A percentile compares a stretch with the other conserved stretches of the same genome.
Evolutionary conservation across 306 rosid genomes (phyloP).

Genomic region (Quercus parvula): DNA sequence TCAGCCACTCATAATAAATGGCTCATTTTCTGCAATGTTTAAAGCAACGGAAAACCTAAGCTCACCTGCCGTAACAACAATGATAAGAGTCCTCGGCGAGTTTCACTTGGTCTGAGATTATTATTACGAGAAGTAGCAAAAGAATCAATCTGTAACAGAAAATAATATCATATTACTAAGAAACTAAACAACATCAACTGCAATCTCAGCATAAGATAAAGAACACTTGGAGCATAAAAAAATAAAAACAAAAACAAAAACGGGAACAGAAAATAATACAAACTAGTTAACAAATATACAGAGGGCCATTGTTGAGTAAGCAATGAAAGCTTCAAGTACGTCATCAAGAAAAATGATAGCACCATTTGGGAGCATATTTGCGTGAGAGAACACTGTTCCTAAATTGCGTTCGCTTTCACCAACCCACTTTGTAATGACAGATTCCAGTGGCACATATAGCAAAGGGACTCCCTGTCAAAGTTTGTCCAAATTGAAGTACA

Average conservation of each 20-base stretch:
- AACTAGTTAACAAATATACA: not conserved
- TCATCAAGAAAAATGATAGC: constrained; percentile 88
- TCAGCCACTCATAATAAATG: too few relatives aligned
- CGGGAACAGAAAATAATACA: not conserved
- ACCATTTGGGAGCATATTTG: constrained; percentile 65
- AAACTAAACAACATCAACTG: not conserved
- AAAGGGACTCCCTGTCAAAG: constrained; percentile 73
- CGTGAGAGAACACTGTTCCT: constrained; percentile 79
- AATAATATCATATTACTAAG: constrained; percentile 4
- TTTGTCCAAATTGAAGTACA: not conserved
- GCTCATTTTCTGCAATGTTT: too few relatives aligned
- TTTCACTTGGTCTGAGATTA: constrained; percentile 21
- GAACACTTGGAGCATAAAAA: not conserved
- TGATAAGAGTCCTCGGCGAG: constrained; percentile 86
- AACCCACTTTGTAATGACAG: constrained; percentile 67
- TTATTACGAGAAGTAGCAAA: constrained; percentile 73
- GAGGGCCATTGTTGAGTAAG: constrained; percentile 2
- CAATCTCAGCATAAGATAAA: not conserved
- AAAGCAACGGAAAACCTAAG: too few relatives aligned
- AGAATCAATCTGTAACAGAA: constrained; percentile 59
- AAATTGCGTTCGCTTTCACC: constrained; percentile 90
- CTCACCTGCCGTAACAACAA: constrained; percentile 53
- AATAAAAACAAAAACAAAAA: not conserved
- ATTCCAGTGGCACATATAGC: constrained; percentile 87
- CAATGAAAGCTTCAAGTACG: constrained; percentile 36